These are phyloP conservation scores for Coccinonectria pachysandricola DNA, from an alignment of 2,329 filamentous ascomycete genomes.

Conservation along the genomic window DNA sequence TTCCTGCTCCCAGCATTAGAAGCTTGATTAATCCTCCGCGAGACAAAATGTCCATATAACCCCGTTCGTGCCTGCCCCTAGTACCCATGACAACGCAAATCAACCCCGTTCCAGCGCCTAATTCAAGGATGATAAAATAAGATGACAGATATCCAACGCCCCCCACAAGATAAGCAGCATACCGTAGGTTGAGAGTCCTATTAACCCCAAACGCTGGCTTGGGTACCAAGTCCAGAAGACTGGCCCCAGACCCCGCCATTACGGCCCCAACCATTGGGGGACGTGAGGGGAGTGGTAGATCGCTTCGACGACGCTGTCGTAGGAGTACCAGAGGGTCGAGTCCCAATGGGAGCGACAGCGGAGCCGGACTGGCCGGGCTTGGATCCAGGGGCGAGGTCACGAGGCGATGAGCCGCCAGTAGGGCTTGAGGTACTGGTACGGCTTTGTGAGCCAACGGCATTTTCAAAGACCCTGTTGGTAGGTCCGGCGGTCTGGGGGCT, in stretches of 20 bases:
- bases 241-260: conserved; percentile 78
- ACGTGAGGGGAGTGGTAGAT: conserved; percentile 82
- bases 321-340: conserved; percentile 60
- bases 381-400: conserved; percentile 43
- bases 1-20: too few species aligned
- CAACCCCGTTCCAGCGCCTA: too few species aligned
- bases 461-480: conserved; percentile 51
- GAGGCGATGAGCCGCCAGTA: conserved; percentile 67
- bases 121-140: too few species aligned
- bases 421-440: conserved; percentile 79
- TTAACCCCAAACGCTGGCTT: conserved; percentile 94
- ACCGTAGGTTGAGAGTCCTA: too few species aligned
- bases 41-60: too few species aligned
- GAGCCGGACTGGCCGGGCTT: conserved; percentile 46
- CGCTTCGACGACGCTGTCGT: conserved; percentile 53
- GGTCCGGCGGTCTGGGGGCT: conserved; percentile 60
- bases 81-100: too few species aligned
- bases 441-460: conserved; percentile 45
- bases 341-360: conserved; percentile 85
- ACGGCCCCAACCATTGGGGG: conserved; percentile 74
- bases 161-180: too few species aligned
- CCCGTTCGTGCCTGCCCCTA: too few species aligned
- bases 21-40: too few species aligned
- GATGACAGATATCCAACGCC: too few species aligned
- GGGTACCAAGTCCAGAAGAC: conserved; percentile 70